Base-by-base conservation (phyloP, 257 asterid genomes). In the Osmanthus fragrans region DNA sequence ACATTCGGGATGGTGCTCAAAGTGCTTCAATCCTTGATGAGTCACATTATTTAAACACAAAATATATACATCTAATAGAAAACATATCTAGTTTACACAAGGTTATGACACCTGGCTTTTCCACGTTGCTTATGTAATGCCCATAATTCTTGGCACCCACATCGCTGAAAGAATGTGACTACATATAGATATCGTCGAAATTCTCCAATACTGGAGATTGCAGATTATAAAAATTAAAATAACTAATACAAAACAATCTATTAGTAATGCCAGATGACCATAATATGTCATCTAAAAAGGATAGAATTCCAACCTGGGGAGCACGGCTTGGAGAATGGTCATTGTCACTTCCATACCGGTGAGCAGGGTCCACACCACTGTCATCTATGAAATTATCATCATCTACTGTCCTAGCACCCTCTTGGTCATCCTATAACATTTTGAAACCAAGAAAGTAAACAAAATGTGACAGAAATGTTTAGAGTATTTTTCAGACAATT, bases 341-440 rank as follows among this genome's bases (percentile, higher is more conserved):
- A 33, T 77, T 65, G 68, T 86, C 85, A 36, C 81, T 81, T 71
- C 82, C 89, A 65, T 83, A 85, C 51, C 84, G 82, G 74, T 81
- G 86, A 58, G 80, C 84, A 27, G 91, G 89, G 77, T 85, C 87
- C 76, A 87, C 75, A 15, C 91, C 91, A 75, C 34, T 79, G 72
- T 87, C 91, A 77, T 87, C 89, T 71, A 87, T 87, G 85, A 87
- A 87, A 79, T 87, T 87, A 76, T 87, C 91, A 77, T 87, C 91
- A 65, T 85, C 82, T n/a, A 78, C 1, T 0, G 83, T 81, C 78
- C 83, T 79, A n/a, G 32, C 40, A 33, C 89, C 91, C 58, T 87
- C 85, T 21, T 69, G 80, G 63, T 86, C 89, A 81, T 86, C 89
- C 89, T 86, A 69, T 70, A 72, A 33, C 73, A 80, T 64, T 16